phyloP scores from a whole-genome alignment of 768 basidiomycete genomes.

The Trametes cingulata region DNA sequence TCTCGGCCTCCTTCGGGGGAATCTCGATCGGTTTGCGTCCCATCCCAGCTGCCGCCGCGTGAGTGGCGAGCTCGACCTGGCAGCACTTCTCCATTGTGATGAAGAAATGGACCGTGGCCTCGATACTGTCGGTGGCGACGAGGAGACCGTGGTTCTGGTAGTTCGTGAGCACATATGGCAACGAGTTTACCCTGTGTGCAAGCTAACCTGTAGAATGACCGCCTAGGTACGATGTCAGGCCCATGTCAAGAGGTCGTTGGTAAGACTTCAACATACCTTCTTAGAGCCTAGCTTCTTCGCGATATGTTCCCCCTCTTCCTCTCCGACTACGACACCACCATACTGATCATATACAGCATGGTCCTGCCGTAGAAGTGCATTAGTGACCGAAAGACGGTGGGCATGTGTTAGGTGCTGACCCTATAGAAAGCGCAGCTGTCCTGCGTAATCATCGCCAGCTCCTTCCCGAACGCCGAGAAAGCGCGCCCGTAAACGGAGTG shows the following conservation, averaged over 20 bases:
- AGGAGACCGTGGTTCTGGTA: slow-evolving; percentile 32
- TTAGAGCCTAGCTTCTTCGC: slow-evolving; percentile 29
- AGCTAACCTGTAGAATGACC: slow-evolving; percentile 26
- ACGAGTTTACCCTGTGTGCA: neutral
- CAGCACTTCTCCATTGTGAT: slow-evolving; percentile 33
- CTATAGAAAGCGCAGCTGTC: slow-evolving; percentile 38
- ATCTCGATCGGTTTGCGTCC: slow-evolving; percentile 28
- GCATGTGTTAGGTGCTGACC: slow-evolving; percentile 6
- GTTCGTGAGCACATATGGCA: neutral
- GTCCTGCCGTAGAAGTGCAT: slow-evolving; percentile 22
- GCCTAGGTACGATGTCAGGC: slow-evolving; percentile 15
- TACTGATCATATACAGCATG: slow-evolving; percentile 33
- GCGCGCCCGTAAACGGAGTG: slow-evolving; percentile 40
- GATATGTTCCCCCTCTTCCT: slow-evolving; percentile 36
- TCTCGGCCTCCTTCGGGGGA: slow-evolving; percentile 26
- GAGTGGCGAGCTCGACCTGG: slow-evolving; percentile 33
- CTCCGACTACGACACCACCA: slow-evolving; percentile 38
- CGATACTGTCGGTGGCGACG: slow-evolving; percentile 27
- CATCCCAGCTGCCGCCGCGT: slow-evolving; percentile 31
- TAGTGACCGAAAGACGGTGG: neutral
- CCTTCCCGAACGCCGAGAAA: slow-evolving; percentile 37
- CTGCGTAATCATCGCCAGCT: slow-evolving; percentile 36
- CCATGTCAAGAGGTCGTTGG: neutral
- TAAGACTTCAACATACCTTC: slow-evolving; percentile 22
- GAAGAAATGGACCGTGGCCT: slow-evolving; percentile 30